Conservation (phyloP, 179 eudicot genomes). For the Pouteria campechiana region DNA sequence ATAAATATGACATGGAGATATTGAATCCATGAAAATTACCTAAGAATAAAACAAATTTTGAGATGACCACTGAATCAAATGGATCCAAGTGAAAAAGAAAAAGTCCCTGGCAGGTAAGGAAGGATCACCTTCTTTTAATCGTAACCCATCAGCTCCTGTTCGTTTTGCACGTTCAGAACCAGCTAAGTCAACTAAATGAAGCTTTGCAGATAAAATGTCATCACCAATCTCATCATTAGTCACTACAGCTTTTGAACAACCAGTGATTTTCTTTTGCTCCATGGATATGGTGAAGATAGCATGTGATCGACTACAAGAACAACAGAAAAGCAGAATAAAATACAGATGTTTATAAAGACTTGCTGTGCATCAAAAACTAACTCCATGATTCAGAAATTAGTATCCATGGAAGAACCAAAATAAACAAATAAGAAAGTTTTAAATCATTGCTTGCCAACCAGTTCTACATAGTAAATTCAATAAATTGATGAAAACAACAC, state of each 20-base stretch:
- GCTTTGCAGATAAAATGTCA: conserved; percentile 77
- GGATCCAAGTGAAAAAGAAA: no score
- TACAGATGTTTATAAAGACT: neutral
- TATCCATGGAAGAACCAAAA: no score
- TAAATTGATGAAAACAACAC: no score
- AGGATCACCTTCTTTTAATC: conserved; percentile 94
- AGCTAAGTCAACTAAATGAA: conserved; percentile 93
- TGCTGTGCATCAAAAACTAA: neutral
- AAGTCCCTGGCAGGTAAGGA: no score
- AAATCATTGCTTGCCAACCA: no score
- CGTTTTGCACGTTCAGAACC: conserved; percentile 98
- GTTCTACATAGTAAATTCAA: no score
- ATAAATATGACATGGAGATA: no score
- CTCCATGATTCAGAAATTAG: no score
- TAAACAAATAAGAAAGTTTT: no score
- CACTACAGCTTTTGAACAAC: conserved; percentile 18
- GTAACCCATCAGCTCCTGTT: conserved; percentile 95
- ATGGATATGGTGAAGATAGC: conserved; percentile 89
- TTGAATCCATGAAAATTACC: no score
- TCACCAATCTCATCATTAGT: conserved; percentile 43
- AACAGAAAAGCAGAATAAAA: neutral
- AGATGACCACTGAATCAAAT: no score
- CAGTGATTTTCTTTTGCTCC: conserved; percentile 67
- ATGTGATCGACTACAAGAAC: conserved; percentile 77
- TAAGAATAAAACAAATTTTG: no score